Percentiles rank a stretch among this genome's conserved stretches.
Evolutionary conservation across 1,284 basidiomycete species (phyloP).

Genomic region (Ganoderma lucidum): DNA sequence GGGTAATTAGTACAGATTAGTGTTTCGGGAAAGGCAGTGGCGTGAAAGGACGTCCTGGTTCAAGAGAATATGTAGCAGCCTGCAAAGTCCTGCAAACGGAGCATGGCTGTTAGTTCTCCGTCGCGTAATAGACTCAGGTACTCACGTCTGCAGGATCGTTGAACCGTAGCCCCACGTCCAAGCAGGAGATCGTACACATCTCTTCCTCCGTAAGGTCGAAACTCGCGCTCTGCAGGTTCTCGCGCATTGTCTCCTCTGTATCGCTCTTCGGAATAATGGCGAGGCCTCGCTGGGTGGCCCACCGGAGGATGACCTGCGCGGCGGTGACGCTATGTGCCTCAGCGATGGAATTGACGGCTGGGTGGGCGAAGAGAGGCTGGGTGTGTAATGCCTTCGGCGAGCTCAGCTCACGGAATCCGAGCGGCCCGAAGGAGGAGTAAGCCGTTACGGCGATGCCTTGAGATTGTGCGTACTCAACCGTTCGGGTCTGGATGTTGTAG

Average conservation of each 20-base stretch:
- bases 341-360: constrained; percentile 32
- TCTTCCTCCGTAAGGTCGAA: constrained; percentile 33
- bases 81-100: constrained; percentile 27
- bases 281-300: constrained; percentile 38
- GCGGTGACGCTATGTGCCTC: constrained; percentile 30
- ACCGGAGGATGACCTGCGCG: constrained; percentile 36
- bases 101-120: background rate
- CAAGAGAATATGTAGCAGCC: constrained; percentile 34
- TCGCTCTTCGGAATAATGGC: constrained; percentile 38
- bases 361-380: constrained; percentile 36
- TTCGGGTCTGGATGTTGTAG: constrained; percentile 34
- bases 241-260: constrained; percentile 29
- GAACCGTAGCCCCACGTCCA: constrained; percentile 36
- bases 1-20: background rate
- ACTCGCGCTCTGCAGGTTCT: constrained; percentile 33
- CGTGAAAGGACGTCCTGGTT: background rate
- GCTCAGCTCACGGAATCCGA: constrained; percentile 37
- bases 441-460: constrained; percentile 37
- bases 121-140: background rate
- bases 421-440: constrained; percentile 39
- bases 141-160: constrained; percentile 40
- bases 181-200: constrained; percentile 30
- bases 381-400: constrained; percentile 33
- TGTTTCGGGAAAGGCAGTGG: background rate
- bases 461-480: constrained; percentile 33